Evolutionary conservation across 78 protist species (phyloP), one percentile per base, ranked within the genome.

Genomic region (Neovahlkampfia damariscottae): DNA sequence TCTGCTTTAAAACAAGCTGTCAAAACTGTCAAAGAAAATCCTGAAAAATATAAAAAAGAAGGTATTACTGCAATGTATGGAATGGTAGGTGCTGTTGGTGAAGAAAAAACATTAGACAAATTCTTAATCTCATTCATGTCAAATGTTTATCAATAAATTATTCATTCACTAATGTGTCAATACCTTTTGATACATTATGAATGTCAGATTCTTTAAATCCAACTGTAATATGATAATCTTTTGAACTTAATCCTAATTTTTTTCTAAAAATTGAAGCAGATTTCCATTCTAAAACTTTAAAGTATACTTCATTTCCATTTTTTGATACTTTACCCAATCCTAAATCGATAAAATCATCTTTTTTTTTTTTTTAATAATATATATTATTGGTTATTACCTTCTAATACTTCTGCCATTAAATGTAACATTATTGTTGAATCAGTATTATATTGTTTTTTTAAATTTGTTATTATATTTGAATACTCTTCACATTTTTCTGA

Each of bases 21-120:
- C 28, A 50, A 83, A 34, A 38, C 38, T 1, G 83, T 83, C 1
- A 2, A 38, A 8, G 72, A 29, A 8, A 35, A 74, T 35, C 87
- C 87, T n/a, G 9, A 74, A 38, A 19, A 19, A 50, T 27, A 32
- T 32, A 27, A 30, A 1, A 72, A 83, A 7, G 35, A 83, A 41
- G 87, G 87, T 36, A 41, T 76, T 0, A 83, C 87, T 40, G 87
- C 87, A 2, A 83, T 83, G 87, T 83, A 83, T 32, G 79, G 69
- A 41, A 77, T 77, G 29, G 79, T 83, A 30, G 29, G 40, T n/a
- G n/a, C n/a, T n/a, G n/a, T n/a, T n/a, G n/a, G n/a, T n/a, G n/a
- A n/a, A n/a, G n/a, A n/a, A n/a, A n/a, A n/a, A n/a, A n/a, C n/a
- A n/a, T n/a, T n/a, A n/a, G n/a, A n/a, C n/a, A n/a, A n/a, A n/a